Evolutionary conservation across 257 asterid genomes (phyloP).

Genomic region (Solanum pimpinellifolium): DNA sequence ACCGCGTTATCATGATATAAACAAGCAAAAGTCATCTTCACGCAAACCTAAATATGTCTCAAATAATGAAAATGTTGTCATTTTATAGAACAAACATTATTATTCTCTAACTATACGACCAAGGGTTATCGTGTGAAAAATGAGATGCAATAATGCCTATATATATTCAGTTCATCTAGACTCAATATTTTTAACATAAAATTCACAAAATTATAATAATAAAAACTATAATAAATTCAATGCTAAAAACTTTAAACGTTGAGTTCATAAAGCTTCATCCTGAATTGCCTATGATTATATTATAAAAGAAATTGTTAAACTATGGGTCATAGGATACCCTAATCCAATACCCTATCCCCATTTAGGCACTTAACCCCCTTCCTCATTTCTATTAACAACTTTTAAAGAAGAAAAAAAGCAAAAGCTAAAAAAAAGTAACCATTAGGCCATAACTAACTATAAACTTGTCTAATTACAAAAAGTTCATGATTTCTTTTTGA

Average conservation of each 20-base stretch:
- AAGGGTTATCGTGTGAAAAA: accelerated
- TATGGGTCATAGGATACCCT: background rate
- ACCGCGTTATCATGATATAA: background rate
- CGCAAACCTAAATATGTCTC: background rate
- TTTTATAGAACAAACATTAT: background rate
- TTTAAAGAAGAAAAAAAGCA: background rate
- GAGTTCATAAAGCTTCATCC: background rate
- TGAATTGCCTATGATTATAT: background rate
- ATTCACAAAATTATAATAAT: background rate
- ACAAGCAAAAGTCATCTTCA: background rate
- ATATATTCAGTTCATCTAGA: background rate
- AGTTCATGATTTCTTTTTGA: background rate
- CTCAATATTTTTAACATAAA: background rate
- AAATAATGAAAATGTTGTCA: background rate
- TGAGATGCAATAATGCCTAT: background rate
- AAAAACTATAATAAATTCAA: background rate
- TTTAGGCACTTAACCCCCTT: background rate
- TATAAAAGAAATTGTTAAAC: background rate
- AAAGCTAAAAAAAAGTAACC: background rate
- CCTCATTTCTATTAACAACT: background rate
- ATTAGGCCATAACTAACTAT: background rate
- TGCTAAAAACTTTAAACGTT: background rate
- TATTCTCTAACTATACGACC: background rate
- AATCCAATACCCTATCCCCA: background rate
- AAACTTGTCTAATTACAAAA: background rate